Conservation (phyloP, 495 filamentous ascomycete species). For the Lasiosphaeria miniovina region DNA sequence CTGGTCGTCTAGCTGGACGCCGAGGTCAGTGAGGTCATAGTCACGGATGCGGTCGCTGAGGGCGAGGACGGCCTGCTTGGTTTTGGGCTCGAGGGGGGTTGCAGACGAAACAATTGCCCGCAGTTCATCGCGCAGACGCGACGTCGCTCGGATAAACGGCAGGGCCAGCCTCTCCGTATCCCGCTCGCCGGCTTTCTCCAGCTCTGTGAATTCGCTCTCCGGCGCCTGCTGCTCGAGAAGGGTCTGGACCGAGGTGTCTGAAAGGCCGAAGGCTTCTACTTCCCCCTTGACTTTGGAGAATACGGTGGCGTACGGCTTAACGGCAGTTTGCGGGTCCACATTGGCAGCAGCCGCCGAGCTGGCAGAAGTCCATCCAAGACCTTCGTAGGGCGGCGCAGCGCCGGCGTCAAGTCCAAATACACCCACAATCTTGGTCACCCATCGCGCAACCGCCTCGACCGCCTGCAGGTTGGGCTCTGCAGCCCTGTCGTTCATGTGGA, state of each 20-base stretch:
- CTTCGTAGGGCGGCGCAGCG: slow-evolving; percentile 52
- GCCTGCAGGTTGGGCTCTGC: slow-evolving; percentile 49
- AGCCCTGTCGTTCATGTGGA: slow-evolving; percentile 56
- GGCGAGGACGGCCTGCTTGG: slow-evolving; percentile 58
- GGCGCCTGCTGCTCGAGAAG: slow-evolving; percentile 37
- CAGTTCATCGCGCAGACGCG: slow-evolving; percentile 65
- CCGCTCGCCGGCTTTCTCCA: slow-evolving; percentile 36
- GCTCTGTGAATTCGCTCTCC: slow-evolving; percentile 39
- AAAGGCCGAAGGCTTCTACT: slow-evolving; percentile 35
- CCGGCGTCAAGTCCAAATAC: slow-evolving; percentile 83
- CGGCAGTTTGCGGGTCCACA: slow-evolving; percentile 40
- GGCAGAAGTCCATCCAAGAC: slow-evolving; percentile 80
- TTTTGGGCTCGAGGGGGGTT: slow-evolving; percentile 41
- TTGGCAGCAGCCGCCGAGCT: slow-evolving; percentile 55
- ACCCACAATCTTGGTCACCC: slow-evolving; percentile 79
- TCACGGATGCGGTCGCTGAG: slow-evolving; percentile 82
- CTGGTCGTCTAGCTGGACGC: slow-evolving; percentile 86
- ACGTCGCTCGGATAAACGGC: slow-evolving; percentile 62
- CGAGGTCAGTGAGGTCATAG: slow-evolving; percentile 70
- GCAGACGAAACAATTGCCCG: slow-evolving; percentile 56
- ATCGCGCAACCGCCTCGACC: slow-evolving; percentile 63
- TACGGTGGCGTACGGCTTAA: slow-evolving; percentile 44
- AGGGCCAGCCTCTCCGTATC: slow-evolving; percentile 54
- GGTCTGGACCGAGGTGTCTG: slow-evolving; percentile 24
- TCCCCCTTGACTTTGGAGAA: slow-evolving; percentile 39